Evolutionary conservation across 164 flowering plant species (phyloP).

Genomic region (Litsea cubeba): DNA sequence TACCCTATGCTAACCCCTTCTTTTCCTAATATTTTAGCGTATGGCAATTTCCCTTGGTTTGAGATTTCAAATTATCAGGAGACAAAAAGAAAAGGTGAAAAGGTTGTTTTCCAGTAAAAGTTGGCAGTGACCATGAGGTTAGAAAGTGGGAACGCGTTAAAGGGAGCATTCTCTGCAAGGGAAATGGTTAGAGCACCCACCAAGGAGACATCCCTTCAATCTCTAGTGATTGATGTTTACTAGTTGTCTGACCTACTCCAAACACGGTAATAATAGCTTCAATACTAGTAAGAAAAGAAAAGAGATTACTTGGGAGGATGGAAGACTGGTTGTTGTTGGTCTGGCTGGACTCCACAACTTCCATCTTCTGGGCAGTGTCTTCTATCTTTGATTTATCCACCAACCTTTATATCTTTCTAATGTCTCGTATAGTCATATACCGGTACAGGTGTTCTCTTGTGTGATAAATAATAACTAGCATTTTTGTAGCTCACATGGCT

Average conservation of each 20-base stretch:
- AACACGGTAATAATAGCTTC: background rate
- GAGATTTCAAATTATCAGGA: background rate
- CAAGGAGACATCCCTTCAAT: conserved; percentile 13
- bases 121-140: background rate
- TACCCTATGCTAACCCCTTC: too few species aligned
- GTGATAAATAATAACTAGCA: too few species aligned
- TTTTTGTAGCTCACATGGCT: too few species aligned
- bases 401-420: too few species aligned
- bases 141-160: background rate
- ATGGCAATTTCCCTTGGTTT: too few species aligned
- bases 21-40: too few species aligned
- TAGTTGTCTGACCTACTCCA: background rate
- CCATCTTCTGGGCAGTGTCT: background rate
- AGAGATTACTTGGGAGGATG: background rate
- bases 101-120: background rate
- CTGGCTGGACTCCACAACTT: background rate
- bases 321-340: background rate
- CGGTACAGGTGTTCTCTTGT: too few species aligned
- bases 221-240: conserved; percentile 16
- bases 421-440: too few species aligned
- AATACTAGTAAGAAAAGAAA: background rate
- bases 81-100: background rate
- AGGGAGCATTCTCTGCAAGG: conserved; percentile 11
- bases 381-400: too few species aligned
- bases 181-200: conserved; percentile 12